Evolutionary conservation across 1,284 basidiomycete species (phyloP).

Genomic region (Trametes hirsuta): DNA sequence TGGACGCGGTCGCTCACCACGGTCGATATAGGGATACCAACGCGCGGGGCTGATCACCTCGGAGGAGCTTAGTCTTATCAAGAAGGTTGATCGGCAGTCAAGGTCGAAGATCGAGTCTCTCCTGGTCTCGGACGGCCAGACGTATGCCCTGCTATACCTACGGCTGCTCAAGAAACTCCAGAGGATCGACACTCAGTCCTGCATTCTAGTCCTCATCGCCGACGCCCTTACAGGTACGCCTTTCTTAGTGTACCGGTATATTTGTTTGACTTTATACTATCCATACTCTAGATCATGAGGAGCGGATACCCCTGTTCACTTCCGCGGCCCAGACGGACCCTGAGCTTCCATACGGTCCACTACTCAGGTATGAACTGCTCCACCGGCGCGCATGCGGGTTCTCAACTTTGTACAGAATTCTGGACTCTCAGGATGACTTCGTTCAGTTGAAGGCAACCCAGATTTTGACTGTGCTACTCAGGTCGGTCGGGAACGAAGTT

Average conservation of each 20-base stretch:
- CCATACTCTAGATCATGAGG: slow-evolving; percentile 65
- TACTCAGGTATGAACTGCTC: slow-evolving; percentile 64
- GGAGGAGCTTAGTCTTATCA: slow-evolving; percentile 90
- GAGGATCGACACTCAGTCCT: slow-evolving; percentile 93
- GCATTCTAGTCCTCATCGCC: slow-evolving; percentile 87
- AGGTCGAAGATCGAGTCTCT: slow-evolving; percentile 73
- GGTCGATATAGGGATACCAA: slow-evolving; percentile 76
- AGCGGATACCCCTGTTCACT: slow-evolving; percentile 76
- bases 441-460: slow-evolving; percentile 89
- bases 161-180: slow-evolving; percentile 92
- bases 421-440: slow-evolving; percentile 92
- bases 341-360: slow-evolving; percentile 83
- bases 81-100: slow-evolving; percentile 86
- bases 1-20: slow-evolving; percentile 36
- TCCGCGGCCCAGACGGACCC: slow-evolving; percentile 62
- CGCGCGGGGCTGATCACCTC: slow-evolving; percentile 89
- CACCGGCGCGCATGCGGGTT: not conserved
- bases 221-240: slow-evolving; percentile 83
- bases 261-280: not conserved
- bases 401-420: slow-evolving; percentile 50
- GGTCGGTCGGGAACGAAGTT: slow-evolving; percentile 43
- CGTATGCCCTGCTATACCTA: slow-evolving; percentile 90
- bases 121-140: slow-evolving; percentile 76
- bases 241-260: not conserved
- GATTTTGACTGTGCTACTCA: slow-evolving; percentile 86